These are phyloP conservation scores for Tolypocladium paradoxum DNA, from an alignment of 2,329 filamentous ascomycete genomes.

Conservation along the genomic window DNA sequence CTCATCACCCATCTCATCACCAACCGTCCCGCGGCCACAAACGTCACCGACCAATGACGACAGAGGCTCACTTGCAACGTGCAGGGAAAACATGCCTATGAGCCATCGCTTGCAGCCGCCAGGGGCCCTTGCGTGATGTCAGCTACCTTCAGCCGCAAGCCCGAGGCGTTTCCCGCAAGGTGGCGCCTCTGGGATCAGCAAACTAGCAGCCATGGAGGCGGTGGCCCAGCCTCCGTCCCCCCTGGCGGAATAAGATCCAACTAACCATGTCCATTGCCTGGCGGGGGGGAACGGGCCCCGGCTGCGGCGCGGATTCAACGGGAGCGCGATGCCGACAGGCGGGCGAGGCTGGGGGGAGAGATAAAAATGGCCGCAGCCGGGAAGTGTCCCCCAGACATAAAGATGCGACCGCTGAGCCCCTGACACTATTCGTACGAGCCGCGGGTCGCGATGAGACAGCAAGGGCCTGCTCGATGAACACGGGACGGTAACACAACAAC, in stretches of 20 bases:
- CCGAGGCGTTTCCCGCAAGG: background rate
- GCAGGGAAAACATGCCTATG: background rate
- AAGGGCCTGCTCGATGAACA: background rate
- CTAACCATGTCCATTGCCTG: background rate
- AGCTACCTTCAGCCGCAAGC: constrained; percentile 6
- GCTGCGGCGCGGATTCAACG: background rate
- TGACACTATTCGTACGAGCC: background rate
- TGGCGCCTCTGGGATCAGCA: background rate
- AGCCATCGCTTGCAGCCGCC: background rate
- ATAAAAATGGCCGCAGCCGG: background rate
- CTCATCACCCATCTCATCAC: background rate
- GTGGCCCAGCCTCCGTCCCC: background rate
- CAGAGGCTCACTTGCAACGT: background rate
- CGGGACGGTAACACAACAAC: background rate
- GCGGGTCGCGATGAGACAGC: background rate
- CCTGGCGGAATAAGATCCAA: background rate
- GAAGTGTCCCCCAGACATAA: background rate
- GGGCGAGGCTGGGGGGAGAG: background rate
- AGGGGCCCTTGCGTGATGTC: background rate
- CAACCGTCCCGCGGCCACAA: background rate
- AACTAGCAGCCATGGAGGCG: background rate
- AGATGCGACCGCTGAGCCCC: background rate
- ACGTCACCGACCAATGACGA: background rate
- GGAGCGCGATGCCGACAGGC: background rate
- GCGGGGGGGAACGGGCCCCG: background rate